These are phyloP conservation scores for Diaporthe longicolla DNA, from an alignment of 2,329 filamentous ascomycete genomes.

Conservation along the genomic window DNA sequence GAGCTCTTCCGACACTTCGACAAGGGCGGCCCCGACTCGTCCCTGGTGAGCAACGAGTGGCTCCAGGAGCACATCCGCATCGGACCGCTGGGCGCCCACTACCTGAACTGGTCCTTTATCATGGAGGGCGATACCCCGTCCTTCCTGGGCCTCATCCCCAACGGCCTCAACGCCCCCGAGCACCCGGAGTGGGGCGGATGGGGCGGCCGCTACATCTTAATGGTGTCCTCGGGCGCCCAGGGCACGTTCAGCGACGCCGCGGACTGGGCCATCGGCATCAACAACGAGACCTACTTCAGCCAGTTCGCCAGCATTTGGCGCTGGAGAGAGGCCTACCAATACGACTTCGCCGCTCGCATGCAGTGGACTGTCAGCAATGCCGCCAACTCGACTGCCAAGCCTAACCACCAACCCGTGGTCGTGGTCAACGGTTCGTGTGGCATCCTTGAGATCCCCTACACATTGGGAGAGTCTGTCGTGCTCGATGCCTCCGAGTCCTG, in stretches of 20 bases:
- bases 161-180: slow-evolving; percentile 56
- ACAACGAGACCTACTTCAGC: slow-evolving; percentile 50
- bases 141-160: slow-evolving; percentile 57
- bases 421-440: slow-evolving; percentile 45
- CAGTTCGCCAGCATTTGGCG: slow-evolving; percentile 67
- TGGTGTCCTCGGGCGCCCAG: slow-evolving; percentile 43
- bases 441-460: slow-evolving; percentile 35
- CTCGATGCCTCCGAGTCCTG: slow-evolving; percentile 43
- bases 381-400: not conserved
- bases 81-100: slow-evolving; percentile 55
- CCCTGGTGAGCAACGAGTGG: slow-evolving; percentile 60
- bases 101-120: slow-evolving; percentile 59
- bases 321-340: slow-evolving; percentile 66
- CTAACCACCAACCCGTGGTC: slow-evolving; percentile 42
- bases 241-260: slow-evolving; percentile 51
- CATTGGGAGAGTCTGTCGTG: slow-evolving; percentile 39
- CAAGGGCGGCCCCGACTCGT: slow-evolving; percentile 59
- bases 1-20: slow-evolving; percentile 62
- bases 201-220: slow-evolving; percentile 56
- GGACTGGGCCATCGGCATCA: slow-evolving; percentile 52
- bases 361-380: slow-evolving; percentile 39
- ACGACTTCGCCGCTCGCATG: slow-evolving; percentile 52
- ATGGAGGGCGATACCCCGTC: slow-evolving; percentile 63
- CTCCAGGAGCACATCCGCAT: slow-evolving; percentile 61
- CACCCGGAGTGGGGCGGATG: slow-evolving; percentile 58